Evolutionary conservation across 164 flowering plant genomes (phyloP), one percentile per base, ranked within the genome.

Genomic region (Macadamia tetraphylla): DNA sequence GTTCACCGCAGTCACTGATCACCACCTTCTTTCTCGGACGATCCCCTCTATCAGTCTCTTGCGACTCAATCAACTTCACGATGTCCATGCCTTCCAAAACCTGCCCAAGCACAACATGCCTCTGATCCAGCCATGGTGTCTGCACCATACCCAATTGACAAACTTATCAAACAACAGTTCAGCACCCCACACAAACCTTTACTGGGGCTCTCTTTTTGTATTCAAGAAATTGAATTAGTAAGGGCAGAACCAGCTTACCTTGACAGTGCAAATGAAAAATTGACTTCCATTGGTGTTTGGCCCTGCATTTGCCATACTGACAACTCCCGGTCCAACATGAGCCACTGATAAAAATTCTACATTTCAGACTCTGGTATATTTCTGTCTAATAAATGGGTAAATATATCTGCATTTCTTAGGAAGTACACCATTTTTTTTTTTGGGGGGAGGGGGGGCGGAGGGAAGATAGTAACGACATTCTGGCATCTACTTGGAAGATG

Each of bases 231-330:
- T 53, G 57, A 13, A 14, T 14, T 53, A 2, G 23, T 23, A 23
- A 23, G 11, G 11, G 53, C 11, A 29, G n/a, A 35, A 18, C 56
- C 56, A 6, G n/a, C 40, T 58, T 84, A 92, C 99, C 97, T 88
- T 92, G 64, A 89, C 94, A 72, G 98, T 94, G 87, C 99, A 92
- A 56, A 92, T 94, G 74, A 94, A 94, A 68, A 94, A 94, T 68
- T 94, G 98, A 74, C 99, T 92, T n/a, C 99, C 98, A 71, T 94
- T 94, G 73, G 99, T 94, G 80, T 94, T 92, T 71, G 99, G 98
- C 53, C 81, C 81, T 9, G 81, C 81, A 73, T 78, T 78, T 55
- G 81, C 81, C 81, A 78, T 78, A 58, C 81, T 78, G 53, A 78
- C 42, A 56, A 75, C 67, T 53, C 81, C 81, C 48, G 81, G 81